Evolutionary conservation across 78 protist species (phyloP).

Genomic region (Cavenderia fasciculata): DNA sequence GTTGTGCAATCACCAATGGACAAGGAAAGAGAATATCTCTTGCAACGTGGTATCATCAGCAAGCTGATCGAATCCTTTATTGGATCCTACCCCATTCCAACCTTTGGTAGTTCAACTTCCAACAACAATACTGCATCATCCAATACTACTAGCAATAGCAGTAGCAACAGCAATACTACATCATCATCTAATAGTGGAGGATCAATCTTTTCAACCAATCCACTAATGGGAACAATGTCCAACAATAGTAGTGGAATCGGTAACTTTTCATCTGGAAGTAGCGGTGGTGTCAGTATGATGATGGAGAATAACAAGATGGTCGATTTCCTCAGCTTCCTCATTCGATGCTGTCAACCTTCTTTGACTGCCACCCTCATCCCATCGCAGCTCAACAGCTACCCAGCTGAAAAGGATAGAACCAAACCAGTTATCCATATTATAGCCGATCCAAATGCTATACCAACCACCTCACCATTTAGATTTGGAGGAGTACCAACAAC

Average conservation of each 20-base stretch:
- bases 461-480: background rate
- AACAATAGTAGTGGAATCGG: background rate
- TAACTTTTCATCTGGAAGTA: background rate
- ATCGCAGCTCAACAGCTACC: slow-evolving; percentile 41
- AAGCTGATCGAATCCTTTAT: slow-evolving; percentile 46
- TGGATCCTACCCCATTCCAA: slow-evolving; percentile 10
- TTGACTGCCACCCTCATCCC: background rate
- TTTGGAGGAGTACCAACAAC: background rate
- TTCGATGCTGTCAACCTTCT: slow-evolving; percentile 35
- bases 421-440: slow-evolving; percentile 26
- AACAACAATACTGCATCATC: background rate
- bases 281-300: background rate
- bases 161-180: background rate
- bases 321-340: slow-evolving; percentile 32
- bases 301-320: slow-evolving; percentile 34
- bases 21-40: slow-evolving; percentile 40
- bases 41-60: slow-evolving; percentile 46
- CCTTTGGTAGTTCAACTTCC: background rate
- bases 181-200: background rate
- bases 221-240: background rate
- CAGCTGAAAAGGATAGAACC: slow-evolving; percentile 52
- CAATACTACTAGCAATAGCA: background rate
- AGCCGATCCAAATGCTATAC: background rate
- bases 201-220: background rate
- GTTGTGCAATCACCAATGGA: background rate